These are phyloP conservation scores for Cutaneotrichosporon sp. DNA, from an alignment of 1,284 basidiomycete species.

Conservation along the genomic window DNA sequence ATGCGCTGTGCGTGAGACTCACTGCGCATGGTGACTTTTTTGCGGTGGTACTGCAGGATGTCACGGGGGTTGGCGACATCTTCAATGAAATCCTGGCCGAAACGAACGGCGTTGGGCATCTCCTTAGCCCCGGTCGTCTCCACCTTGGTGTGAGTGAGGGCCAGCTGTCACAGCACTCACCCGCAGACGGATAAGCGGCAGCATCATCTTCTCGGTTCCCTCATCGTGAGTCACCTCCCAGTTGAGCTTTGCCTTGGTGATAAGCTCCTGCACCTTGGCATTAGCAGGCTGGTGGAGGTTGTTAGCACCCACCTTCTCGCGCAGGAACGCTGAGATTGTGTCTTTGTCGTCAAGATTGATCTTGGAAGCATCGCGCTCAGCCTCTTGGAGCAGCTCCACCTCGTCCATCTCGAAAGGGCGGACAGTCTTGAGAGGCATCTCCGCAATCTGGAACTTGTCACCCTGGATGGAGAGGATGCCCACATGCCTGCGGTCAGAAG, in stretches of 20 bases:
- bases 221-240: constrained; percentile 76
- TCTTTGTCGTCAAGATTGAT: constrained; percentile 77
- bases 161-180: constrained; percentile 50
- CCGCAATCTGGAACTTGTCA: constrained; percentile 81
- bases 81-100: constrained; percentile 93
- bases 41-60: constrained; percentile 83
- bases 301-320: constrained; percentile 61
- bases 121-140: constrained; percentile 86
- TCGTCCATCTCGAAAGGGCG: constrained; percentile 94
- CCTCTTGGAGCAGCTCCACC: constrained; percentile 69
- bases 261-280: constrained; percentile 75
- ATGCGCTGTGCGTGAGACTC: constrained; percentile 12
- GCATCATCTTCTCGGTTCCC: constrained; percentile 64
- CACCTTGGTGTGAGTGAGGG: constrained; percentile 59
- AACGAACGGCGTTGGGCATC: constrained; percentile 92
- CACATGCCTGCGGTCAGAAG: constrained; percentile 66
- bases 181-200: constrained; percentile 87
- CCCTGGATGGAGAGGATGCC: constrained; percentile 81
- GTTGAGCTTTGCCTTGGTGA: constrained; percentile 69
- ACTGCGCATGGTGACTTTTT: constrained; percentile 63
- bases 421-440: constrained; percentile 84
- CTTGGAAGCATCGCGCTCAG: constrained; percentile 65
- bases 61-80: constrained; percentile 93
- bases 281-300: not conserved
- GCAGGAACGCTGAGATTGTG: constrained; percentile 76